These are phyloP conservation scores for Chlorella vulgaris DNA, from an alignment of 139 green algal species.

Conservation along the genomic window DNA sequence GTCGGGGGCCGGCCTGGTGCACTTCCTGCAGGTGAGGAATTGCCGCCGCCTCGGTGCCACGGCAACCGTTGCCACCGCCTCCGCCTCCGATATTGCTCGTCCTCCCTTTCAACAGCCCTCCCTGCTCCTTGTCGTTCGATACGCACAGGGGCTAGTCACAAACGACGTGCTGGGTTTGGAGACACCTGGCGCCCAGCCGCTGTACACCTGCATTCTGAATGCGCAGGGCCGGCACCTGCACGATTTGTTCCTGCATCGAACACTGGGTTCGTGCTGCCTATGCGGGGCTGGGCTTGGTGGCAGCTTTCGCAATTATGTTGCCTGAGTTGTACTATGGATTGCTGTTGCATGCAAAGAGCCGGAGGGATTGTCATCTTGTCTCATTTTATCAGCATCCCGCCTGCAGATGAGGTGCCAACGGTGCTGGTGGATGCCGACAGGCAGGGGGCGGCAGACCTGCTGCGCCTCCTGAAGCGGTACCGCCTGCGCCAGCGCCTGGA, in stretches of 20 bases:
- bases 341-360: too few relatives aligned
- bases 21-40: conserved; percentile 59
- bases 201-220: conserved; percentile 76
- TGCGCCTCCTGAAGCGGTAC: conserved; percentile 56
- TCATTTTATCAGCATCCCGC: too few relatives aligned
- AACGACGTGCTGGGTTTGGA: conserved; percentile 65
- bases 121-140: too few relatives aligned
- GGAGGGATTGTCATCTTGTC: too few relatives aligned
- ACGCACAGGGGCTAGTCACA: conserved; percentile 48
- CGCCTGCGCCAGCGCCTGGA: conserved; percentile 75
- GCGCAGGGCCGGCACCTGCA: conserved; percentile 79
- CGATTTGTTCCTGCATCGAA: conserved; percentile 69
- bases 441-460: conserved; percentile 27
- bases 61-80: too few relatives aligned
- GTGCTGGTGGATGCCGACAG: conserved; percentile 68
- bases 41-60: too few relatives aligned
- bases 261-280: conserved; percentile 13
- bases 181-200: conserved; percentile 10
- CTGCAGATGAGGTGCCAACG: conserved; percentile 37
- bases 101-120: too few relatives aligned
- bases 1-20: conserved; percentile 36
- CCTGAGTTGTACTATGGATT: too few relatives aligned
- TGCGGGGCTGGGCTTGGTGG: too few relatives aligned
- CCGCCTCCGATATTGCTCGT: too few relatives aligned
- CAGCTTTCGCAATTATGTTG: too few relatives aligned